Base-by-base conservation (phyloP, 1,284 basidiomycete species). In the Irpex sp. region DNA sequence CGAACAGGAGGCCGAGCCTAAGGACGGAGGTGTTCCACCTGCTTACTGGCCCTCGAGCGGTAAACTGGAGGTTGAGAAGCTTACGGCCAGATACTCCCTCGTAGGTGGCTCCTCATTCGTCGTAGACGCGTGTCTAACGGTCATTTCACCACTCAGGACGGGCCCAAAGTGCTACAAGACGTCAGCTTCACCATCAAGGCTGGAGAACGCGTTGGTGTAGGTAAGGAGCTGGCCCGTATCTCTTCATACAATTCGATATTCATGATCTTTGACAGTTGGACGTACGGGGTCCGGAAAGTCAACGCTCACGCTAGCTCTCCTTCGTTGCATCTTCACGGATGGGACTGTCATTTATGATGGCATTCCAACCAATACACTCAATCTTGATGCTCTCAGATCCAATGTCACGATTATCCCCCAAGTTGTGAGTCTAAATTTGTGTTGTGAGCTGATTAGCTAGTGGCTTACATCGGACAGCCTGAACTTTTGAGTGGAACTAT, bases 271-370 rank as follows among this genome's bases (percentile, higher is more conserved):
- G n/a, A 16, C 59, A 84, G 85, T 88, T 18, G 89, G 90, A 23
- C 78, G 90, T 39, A 91, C 90, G 0, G 90, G 90, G 14, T 87
- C 84, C 65, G 90, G 89, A 56, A 91, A 92, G 76, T 82, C 81
- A 60, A 53, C 78, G 5, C 64, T 82, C 51, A 74, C 74, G 5
- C 64, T 78, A 28, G 74, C 75, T 0, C 67, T 78, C 1, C 66
- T 77, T 5, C 74, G 77, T 6, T 77, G 80, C 69, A 75, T 81
- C 56, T 72, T 74, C 23, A 79, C 76, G 1, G 75, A 77, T 19
- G 82, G 82, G 16, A 71, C 67, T 4, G 77, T 79, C 16, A 68
- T 66, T 47, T 77, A 75, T 58, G 76, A 77, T 55, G 69, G 63
- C 56, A 39, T 68, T 45, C 63, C 67, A 5, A 73, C 69, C 18